Base-by-base conservation (phyloP, 1,139 yeast genomes). In the Geotrichum histeridarum region DNA sequence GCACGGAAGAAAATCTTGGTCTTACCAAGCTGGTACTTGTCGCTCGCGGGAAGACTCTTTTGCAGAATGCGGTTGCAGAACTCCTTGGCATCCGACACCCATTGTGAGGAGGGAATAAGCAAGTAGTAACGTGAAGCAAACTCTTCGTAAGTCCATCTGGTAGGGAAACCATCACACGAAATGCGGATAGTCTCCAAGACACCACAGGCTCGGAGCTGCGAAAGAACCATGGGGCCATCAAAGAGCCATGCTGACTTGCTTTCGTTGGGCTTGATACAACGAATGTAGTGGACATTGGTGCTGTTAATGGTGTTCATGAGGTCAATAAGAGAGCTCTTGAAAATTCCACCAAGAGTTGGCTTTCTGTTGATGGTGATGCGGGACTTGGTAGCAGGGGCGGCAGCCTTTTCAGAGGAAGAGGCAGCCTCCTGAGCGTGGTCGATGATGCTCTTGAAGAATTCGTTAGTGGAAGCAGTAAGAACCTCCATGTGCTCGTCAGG, bases 191-290 rank as follows among this genome's bases (percentile, higher is more conserved):
- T 93, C 71, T 94, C 99, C 63, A 93, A 77, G 51, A 93, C 99
- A 83, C 99, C 99, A 77, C 99, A 93, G 14, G 99, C 99, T 67
- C 99, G 82, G 61, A 93, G 78, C 71, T 93, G 99, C 7, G 95
- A 85, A 60, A 93, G 77, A 47, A 93, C 99, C 97, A 93, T 90
- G 53, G 91, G 79, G 35, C 96, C 90, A 67, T 90, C 96, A 72
- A 93, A 93, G 68, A 84, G 86, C 99, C 99, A 93, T 2, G 99
- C 96, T 57, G 82, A 84, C 72, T 93, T 93, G 57, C 82, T 84
- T 64, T 93, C 96, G 69, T 93, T 93, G 8, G 99, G 99, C 70
- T 93, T 93, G 69, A 93, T 93, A 77, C 99, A 93, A 70, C 99
- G 86, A 67, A 93, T 93, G 67, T 93, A 93, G 71, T 93, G 99